Evolutionary conservation across 306 rosid species (phyloP).

Genomic region (Ormosia emarginata): DNA sequence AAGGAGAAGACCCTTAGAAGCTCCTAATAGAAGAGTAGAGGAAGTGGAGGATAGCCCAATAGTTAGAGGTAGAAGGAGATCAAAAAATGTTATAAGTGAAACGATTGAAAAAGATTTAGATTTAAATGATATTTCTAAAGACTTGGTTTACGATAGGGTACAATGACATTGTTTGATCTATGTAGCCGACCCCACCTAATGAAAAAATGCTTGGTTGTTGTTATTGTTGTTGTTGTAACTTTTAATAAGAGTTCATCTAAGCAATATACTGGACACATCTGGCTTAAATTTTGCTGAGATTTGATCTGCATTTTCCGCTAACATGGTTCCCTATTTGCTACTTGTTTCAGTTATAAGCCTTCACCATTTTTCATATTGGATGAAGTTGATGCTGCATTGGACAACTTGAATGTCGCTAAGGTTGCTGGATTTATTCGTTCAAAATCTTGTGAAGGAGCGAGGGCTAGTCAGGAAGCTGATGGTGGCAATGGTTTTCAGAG

Average conservation of each 20-base stretch:
- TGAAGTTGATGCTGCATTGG: slow-evolving; percentile 98
- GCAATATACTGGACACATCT: slow-evolving; percentile 6
- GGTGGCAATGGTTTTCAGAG: slow-evolving; percentile 89
- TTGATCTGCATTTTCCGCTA: slow-evolving; percentile 14
- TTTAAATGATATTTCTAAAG: too few species aligned
- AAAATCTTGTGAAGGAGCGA: slow-evolving; percentile 82
- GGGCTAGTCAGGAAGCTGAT: slow-evolving; percentile 65
- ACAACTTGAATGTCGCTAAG: slow-evolving; percentile 94
- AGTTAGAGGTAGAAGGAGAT: too few species aligned
- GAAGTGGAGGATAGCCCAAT: too few species aligned
- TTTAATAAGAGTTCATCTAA: background rate
- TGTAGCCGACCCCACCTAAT: too few species aligned
- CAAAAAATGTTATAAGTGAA: too few species aligned
- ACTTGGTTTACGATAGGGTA: too few species aligned
- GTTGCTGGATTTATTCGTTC: slow-evolving; percentile 98
- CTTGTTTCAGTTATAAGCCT: slow-evolving; percentile 79
- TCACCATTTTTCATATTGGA: slow-evolving; percentile 98
- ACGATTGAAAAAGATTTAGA: too few species aligned
- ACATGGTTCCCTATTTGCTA: slow-evolving; percentile 15
- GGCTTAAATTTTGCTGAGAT: background rate
- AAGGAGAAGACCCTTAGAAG: too few species aligned
- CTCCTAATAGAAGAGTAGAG: too few species aligned
- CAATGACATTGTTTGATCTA: too few species aligned
- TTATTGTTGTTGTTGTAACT: too few species aligned
- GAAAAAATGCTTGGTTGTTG: too few species aligned